Evolutionary conservation across 1,284 basidiomycete species (phyloP), one percentile per base, ranked within the genome.

Genomic region (Lignosus rhinocerotis): DNA sequence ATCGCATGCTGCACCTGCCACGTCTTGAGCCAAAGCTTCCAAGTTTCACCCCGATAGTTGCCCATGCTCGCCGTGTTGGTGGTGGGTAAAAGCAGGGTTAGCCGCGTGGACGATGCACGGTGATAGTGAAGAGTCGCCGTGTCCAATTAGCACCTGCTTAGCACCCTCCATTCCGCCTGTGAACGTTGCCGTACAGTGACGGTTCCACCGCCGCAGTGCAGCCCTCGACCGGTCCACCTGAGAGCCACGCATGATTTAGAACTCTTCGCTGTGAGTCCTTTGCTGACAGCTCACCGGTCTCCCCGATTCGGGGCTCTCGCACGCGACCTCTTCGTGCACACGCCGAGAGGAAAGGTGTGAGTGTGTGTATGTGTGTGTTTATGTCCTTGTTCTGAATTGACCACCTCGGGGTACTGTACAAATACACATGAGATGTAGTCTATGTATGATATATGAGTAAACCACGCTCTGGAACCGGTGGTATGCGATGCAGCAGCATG

Each of bases 401-500:
- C 56, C 62, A 51, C 61, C 55, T 57, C 53, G 53, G 25, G 59
- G 62, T 63, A 73, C 71, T 64, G 72, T 81, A 83, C 77, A 81
- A 82, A 82, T 82, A 84, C 81, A 83, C 58, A 44, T 62, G 63
- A 59, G 56, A 60, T 64, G 64, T 75, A 66, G 72, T 82, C 79
- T 82, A 80, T 75, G 63, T 64, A 60, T 62, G 62, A 58, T 64
- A 64, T 61, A 57, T 61, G 76, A 73, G 48, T 66, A 65, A 67
- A 53, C 61, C 59, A 53, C 62, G 61, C 57, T 38, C 46, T 59
- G 55, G 53, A 56, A 48, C 55, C 52, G 51, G 53, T 30, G 52
- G 53, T 45, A 56, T 51, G 58, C 49, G 51, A 54, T 54, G 59
- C 61, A 56, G 67, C 63, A 65, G 60, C 67, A 59, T 60, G 64